Percentiles rank a stretch among this genome's conserved stretches.
Conservation (phyloP, 164 flowering plant genomes). For the Cinnamomum micranthum region DNA sequence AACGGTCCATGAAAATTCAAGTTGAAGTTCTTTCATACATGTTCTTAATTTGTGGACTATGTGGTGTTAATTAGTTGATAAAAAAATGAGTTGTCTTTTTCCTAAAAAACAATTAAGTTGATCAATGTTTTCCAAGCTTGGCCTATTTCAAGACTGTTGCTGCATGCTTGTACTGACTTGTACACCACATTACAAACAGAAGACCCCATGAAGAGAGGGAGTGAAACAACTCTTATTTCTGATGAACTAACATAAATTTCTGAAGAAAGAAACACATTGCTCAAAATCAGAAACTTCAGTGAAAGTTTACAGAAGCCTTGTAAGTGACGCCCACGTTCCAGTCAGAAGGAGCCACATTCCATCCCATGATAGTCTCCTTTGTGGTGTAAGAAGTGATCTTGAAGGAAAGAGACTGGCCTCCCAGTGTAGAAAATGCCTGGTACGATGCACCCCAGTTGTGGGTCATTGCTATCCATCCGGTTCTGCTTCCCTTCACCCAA, state of each 20-base stretch:
- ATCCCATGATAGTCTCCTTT: slow-evolving; percentile 44
- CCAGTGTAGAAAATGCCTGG: slow-evolving; percentile 66
- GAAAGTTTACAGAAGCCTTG: slow-evolving; percentile 53
- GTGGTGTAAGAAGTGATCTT: slow-evolving; percentile 57
- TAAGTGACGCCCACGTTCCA: slow-evolving; percentile 43
- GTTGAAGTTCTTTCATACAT: no score
- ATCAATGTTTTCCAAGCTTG: background rate
- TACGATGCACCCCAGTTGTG: slow-evolving; percentile 98
- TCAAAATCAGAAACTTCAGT: slow-evolving; percentile 18
- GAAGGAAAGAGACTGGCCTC: slow-evolving; percentile 83
- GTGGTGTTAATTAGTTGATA: no score
- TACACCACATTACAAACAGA: background rate
- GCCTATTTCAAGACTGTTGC: background rate
- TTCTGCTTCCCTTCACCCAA: slow-evolving; percentile 71
- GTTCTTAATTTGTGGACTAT: no score
- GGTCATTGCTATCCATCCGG: slow-evolving; percentile 52
- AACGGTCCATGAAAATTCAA: no score
- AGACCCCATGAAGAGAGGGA: background rate
- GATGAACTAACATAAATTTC: background rate
- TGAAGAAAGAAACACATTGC: background rate
- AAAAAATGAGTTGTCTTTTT: no score
- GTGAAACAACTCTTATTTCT: background rate
- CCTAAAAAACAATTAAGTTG: no score
- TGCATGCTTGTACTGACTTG: background rate
- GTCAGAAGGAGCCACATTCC: slow-evolving; percentile 51